These are phyloP conservation scores for Pythium scleroteichum DNA, from an alignment of 352 stramenopile genomes.

Conservation along the genomic window DNA sequence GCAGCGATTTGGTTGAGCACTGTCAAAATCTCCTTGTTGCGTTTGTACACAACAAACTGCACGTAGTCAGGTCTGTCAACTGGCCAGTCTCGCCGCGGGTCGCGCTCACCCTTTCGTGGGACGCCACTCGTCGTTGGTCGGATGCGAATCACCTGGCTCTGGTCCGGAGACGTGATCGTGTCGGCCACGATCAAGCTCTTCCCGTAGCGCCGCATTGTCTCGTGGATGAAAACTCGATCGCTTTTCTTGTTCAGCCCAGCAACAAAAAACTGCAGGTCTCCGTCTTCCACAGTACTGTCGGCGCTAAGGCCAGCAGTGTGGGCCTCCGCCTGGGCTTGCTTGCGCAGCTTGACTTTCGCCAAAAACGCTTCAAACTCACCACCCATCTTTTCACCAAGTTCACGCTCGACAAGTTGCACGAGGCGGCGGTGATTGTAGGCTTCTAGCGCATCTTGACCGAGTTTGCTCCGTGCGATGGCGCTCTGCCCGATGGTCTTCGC, in stretches of 20 bases:
- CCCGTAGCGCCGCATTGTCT: conserved; percentile 85
- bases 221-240: conserved; percentile 88
- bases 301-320: conserved; percentile 2
- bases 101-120: conserved; percentile 54
- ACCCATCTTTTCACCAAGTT: conserved; percentile 67
- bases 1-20: conserved; percentile 79
- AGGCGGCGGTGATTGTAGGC: conserved; percentile 50
- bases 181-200: conserved; percentile 82
- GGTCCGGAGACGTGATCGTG: conserved; percentile 84
- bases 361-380: conserved; percentile 78
- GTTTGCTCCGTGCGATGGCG: conserved; percentile 11
- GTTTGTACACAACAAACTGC: conserved; percentile 96
- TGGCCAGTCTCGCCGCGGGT: conserved; percentile 64
- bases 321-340: conserved; percentile 25
- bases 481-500: conserved; percentile 11
- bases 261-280: conserved; percentile 73
- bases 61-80: conserved; percentile 82
- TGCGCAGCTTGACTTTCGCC: conserved; percentile 46
- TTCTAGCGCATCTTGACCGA: conserved; percentile 38
- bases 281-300: conserved; percentile 11
- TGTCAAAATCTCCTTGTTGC: conserved; percentile 93
- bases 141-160: conserved; percentile 74
- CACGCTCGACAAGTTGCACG: conserved; percentile 45
- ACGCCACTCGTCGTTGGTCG: conserved; percentile 39
- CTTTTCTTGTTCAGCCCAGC: conserved; percentile 85